Conservation (phyloP, 352 stramenopile genomes). For the Pythium dissimile region DNA sequence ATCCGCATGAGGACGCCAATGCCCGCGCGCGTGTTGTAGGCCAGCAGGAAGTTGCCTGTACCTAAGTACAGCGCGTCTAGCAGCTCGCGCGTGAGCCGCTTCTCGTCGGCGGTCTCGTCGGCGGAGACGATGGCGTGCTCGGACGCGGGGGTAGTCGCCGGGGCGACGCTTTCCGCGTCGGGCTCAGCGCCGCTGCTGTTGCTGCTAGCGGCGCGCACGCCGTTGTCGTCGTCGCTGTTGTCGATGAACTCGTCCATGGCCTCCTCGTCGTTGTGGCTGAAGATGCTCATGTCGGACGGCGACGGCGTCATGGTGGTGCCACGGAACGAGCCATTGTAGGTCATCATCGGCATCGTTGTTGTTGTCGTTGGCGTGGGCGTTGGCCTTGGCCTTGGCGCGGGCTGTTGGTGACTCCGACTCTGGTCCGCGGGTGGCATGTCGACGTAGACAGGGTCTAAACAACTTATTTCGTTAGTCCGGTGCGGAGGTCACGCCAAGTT, state of each 20-base stretch:
- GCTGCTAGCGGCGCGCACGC: conserved; percentile 3
- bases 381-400: no score
- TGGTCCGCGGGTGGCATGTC: neutral
- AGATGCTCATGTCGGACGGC: conserved; percentile 38
- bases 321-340: no score
- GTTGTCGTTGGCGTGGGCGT: neutral
- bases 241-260: conserved; percentile 19
- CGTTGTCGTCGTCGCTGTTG: conserved; percentile 2
- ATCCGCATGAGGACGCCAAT: conserved; percentile 71
- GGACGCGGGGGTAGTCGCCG: no score
- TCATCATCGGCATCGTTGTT: conserved; percentile 4
- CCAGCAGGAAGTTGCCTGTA: conserved; percentile 82
- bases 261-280: conserved; percentile 23
- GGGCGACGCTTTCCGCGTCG: conserved; percentile 5
- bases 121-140: neutral
- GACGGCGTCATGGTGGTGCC: conserved; percentile 29
- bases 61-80: conserved; percentile 69
- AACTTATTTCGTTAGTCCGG: conserved; percentile 4
- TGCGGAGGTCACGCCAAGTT: conserved; percentile 5
- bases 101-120: neutral
- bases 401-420: neutral
- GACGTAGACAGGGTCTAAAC: neutral
- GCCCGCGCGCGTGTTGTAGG: conserved; percentile 84
- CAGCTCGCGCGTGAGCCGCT: conserved; percentile 44
- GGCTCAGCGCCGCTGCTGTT: conserved; percentile 11